Conservation (phyloP, 163 green algal species). For the Scenedesmus sp. region DNA sequence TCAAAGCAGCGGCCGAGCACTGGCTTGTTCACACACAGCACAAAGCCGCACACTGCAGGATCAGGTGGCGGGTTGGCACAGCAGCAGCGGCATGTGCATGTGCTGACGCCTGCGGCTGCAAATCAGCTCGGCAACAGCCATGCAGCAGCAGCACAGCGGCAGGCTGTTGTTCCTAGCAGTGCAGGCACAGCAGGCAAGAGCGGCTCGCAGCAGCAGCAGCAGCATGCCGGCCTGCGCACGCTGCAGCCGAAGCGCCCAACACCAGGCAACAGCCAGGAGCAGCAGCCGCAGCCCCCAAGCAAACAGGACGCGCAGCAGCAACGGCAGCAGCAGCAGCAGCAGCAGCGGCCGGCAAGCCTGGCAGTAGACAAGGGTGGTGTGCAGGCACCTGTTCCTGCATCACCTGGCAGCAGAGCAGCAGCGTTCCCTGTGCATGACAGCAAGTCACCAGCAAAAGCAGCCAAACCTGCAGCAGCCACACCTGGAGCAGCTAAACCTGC, state of each 20-base stretch:
- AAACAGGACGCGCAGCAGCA: neutral
- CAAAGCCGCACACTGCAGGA: neutral
- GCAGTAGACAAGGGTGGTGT: neutral
- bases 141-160: neutral
- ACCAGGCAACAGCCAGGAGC: slow-evolving; percentile 9
- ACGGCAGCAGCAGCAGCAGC: neutral
- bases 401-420: neutral
- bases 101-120: neutral
- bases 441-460: neutral
- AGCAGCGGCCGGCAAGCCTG: neutral
- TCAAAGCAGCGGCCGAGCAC: neutral
- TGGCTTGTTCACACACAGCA: neutral
- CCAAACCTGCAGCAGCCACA: neutral
- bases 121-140: neutral
- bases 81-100: neutral
- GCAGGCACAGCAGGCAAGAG: neutral
- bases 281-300: neutral
- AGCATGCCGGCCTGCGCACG: neutral
- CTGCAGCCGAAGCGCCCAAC: neutral
- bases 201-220: neutral
- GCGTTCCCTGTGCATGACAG: neutral
- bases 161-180: neutral
- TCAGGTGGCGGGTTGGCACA: neutral
- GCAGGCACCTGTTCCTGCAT: neutral
- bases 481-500: neutral